Percentiles rank a stretch among this genome's conserved stretches.
These are phyloP conservation scores for Phyllosticta citribraziliensis DNA, from an alignment of 2,329 filamentous ascomycete genomes.

Conservation along the genomic window DNA sequence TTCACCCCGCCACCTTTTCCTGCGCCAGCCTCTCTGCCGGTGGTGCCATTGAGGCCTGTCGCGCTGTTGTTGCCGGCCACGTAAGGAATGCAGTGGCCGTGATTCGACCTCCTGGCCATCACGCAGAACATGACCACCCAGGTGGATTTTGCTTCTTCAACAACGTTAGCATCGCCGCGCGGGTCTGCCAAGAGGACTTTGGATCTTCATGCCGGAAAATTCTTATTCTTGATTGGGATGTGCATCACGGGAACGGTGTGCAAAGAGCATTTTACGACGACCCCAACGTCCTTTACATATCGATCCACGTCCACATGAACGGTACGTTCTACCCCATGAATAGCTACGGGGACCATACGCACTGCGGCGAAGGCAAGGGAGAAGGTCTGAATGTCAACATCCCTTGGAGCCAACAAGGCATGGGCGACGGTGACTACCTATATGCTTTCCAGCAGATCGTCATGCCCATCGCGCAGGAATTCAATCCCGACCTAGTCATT, in stretches of 20 bases:
- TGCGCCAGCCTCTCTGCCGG: constrained; percentile 79
- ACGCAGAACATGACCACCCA: constrained; percentile 74
- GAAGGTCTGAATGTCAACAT: constrained; percentile 59
- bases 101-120: constrained; percentile 88
- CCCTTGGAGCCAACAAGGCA: constrained; percentile 58
- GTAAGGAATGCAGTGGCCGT: constrained; percentile 95
- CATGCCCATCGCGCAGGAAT: constrained; percentile 92
- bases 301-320: constrained; percentile 77
- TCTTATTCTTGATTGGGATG: constrained; percentile 83
- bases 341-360: constrained; percentile 48
- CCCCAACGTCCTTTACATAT: constrained; percentile 92
- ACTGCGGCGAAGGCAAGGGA: constrained; percentile 49
- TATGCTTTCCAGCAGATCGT: constrained; percentile 92
- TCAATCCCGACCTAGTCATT: constrained; percentile 88
- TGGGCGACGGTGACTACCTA: constrained; percentile 96
- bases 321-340: constrained; percentile 74
- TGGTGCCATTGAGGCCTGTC: constrained; percentile 90
- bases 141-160: constrained; percentile 98
- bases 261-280: constrained; percentile 95
- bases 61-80: constrained; percentile 70
- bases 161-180: constrained; percentile 89
- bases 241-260: constrained; percentile 77
- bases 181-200: constrained; percentile 73
- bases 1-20: constrained; percentile 70
- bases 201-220: constrained; percentile 77